Base-by-base conservation (phyloP, 202 grass and related monocot genomes). In the Panicum virgatum region DNA sequence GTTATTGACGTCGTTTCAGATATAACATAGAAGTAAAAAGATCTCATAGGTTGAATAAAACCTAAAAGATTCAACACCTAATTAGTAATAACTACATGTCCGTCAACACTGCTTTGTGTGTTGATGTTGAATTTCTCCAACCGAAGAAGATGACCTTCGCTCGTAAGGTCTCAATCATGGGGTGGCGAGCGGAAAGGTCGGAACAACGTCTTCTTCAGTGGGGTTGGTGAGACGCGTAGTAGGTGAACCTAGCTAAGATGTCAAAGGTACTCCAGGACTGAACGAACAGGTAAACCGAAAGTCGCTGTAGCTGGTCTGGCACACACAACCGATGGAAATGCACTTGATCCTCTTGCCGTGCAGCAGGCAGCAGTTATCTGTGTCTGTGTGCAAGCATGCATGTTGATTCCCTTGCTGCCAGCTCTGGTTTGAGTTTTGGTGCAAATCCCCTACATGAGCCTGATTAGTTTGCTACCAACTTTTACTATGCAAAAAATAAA, bases 211-310 rank as follows among this genome's bases (percentile, higher is more conserved):
- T 7, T 62, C 13, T 59, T 79, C 86, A 68, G 1, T 7, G 13
- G 10, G 32, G 74, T 79, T 68, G 86, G 80, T 83, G 74, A 47
- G 47, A 46, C 9, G 16, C 16, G 58, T 13, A 23, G n/a, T 64
- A 32, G 74, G 81, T 82, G 85, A 71, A 37, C 53, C n/a, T n/a
- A n/a, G n/a, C 43, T 5, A 11, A 54, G 67, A 26, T 85, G 20
- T 66, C 58, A 56, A 47, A 48, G 73, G 23, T 69, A 86, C 69
- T 60, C 45, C 19, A 37, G n/a, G 20, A 77, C 12, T 22, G 73
- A 64, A 8, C 57, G 29, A 39, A 66, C 15, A 51, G 16, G 12
- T 76, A 34, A 71, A 78, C 30, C 18, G 12, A 78, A 42, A 62
- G 25, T 45, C 13, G n/a, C 9, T 44, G 5, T 23, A 66, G 47